These are phyloP conservation scores for Hyphopichia fennica DNA, from an alignment of 1,139 yeast species.

Conservation along the genomic window DNA sequence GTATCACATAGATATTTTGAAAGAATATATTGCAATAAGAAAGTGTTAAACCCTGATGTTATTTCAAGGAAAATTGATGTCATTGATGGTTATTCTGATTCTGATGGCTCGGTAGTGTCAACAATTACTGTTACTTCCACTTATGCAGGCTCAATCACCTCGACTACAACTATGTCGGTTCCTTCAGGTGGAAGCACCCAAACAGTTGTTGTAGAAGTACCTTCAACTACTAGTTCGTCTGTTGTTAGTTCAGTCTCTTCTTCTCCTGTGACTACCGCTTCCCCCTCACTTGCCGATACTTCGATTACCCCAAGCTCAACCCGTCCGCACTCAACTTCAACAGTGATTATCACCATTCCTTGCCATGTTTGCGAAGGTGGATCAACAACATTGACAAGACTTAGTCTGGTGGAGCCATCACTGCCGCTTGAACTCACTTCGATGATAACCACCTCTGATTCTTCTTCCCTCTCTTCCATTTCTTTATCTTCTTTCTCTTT, in stretches of 20 bases:
- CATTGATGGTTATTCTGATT: constrained; percentile 10
- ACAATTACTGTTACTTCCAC: constrained; percentile 5
- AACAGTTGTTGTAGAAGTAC: constrained; percentile 5
- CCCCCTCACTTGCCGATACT: not conserved
- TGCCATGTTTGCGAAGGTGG: not conserved
- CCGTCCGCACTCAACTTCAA: not conserved
- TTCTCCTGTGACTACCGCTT: not conserved
- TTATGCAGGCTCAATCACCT: constrained; percentile 5
- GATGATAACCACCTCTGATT: not conserved
- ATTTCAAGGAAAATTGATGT: constrained; percentile 10
- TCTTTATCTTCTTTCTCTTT: not conserved
- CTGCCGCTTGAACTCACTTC: not conserved
- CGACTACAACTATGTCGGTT: constrained; percentile 7
- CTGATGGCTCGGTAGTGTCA: constrained; percentile 5
- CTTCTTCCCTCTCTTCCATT: not conserved
- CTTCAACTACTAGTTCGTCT: not conserved
- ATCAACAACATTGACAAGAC: not conserved
- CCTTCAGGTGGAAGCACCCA: constrained; percentile 5
- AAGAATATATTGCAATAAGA: constrained; percentile 13
- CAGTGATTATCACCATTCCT: not conserved
- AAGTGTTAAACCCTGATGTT: constrained; percentile 7
- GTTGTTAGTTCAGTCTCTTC: not conserved
- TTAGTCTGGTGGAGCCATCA: no score
- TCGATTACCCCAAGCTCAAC: not conserved
- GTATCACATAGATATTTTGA: constrained; percentile 14